Conservation (phyloP, 2,329 filamentous ascomycete species). For the Paraphoma chrysanthemicola region DNA sequence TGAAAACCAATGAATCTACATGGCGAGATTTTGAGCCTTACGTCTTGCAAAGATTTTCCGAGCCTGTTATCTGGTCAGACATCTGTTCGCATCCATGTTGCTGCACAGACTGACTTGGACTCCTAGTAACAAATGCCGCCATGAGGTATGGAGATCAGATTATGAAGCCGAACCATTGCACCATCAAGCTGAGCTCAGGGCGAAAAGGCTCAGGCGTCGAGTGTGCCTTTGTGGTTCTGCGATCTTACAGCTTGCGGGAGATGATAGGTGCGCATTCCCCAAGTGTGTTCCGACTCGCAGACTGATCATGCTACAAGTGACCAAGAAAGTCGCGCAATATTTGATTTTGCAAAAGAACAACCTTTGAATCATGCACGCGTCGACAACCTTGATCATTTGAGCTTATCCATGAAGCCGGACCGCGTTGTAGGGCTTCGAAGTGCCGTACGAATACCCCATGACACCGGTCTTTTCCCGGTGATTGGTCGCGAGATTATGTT, state of each 20-base stretch:
- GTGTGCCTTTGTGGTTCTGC: background rate
- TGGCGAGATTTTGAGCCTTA: conserved; percentile 8
- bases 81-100: background rate
- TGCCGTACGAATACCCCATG: background rate
- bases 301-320: background rate
- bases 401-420: conserved; percentile 20
- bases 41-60: conserved; percentile 7
- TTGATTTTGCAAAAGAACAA: conserved; percentile 1
- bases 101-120: background rate
- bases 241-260: background rate
- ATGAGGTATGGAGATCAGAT: conserved; percentile 5
- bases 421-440: conserved; percentile 12
- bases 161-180: background rate
- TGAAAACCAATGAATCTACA: conserved; percentile 8
- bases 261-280: background rate
- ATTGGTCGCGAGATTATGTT: conserved; percentile 4
- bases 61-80: conserved; percentile 4
- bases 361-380: conserved; percentile 1
- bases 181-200: background rate
- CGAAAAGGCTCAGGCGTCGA: background rate
- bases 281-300: background rate
- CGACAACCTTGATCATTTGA: conserved; percentile 1
- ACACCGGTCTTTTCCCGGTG: conserved; percentile 4
- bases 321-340: conserved; percentile 6
- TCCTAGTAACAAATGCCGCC: conserved; percentile 3